Base-by-base conservation (phyloP, 106 monocot species). In the Allium cepa region DNA sequence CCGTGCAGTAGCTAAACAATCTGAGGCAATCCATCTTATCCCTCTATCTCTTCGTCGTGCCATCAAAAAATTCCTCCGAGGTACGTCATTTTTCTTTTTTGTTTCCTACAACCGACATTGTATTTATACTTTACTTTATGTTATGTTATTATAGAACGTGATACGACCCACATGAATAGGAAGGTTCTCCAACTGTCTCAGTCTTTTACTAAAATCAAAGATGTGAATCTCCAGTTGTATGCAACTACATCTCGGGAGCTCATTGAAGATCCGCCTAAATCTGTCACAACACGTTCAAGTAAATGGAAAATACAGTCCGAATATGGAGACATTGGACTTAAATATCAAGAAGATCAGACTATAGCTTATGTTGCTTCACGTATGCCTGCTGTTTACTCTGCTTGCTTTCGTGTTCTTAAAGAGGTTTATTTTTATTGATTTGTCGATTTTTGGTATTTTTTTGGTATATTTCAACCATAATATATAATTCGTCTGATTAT, bases 371-470 rank as follows among this genome's bases (percentile, higher is more conserved):
- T 99, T 9, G 99, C 99, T 10, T 90, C 90, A 26, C 90, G 99
- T 49, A 99, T 99, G 99, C 99, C 99, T 6, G 84, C 99, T 11
- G 90, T 99, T 15, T 93, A 93, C 81, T 78, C 99, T 11, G 90
- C 99, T 4, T 85, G 84, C 69, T 85, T 85, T 71, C 89, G 99
- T 10, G 93, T 99, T 13, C 90, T 99, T 56, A 76, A 71, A 58
- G 99, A 99, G 90, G 99, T 99, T 26, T 26, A 27, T n/a, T 18
- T 57, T 10, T 65, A 0, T 64, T 7, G 15, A 17, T 22, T 47
- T 49, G 10, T 71, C 13, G 2, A 47, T 57, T 56, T 50, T 53
- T 8, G 36, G 36, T 4, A 36, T 17, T 27, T 56, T n/a, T 7
- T 67, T 26, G 63, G n/a, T 59, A 17, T 26, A 4, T 7, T 48